Conservation (phyloP, 73 alveolate species). For the Breviolum minutum region DNA sequence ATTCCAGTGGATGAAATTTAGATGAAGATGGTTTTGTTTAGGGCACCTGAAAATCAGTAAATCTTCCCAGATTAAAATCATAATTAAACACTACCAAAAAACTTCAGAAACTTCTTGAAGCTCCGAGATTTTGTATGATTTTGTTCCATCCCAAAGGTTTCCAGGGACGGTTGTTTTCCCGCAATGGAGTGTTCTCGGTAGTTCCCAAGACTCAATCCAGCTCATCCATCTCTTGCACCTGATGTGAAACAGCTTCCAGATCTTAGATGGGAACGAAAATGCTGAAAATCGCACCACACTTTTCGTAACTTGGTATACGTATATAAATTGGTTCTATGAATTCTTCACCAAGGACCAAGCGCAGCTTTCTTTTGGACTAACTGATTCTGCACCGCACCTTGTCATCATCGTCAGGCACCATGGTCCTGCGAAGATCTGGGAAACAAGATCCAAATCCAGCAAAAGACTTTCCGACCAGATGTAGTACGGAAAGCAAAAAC, state of each 20-base stretch:
- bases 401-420: constrained; percentile 41
- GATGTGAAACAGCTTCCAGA: not conserved
- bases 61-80: not conserved
- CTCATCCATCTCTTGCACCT: constrained; percentile 67
- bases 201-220: constrained; percentile 17
- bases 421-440: not conserved
- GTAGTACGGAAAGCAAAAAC: not conserved
- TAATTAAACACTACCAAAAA: not conserved
- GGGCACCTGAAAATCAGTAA: not conserved
- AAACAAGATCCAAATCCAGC: not conserved
- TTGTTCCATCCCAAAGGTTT: too few relatives aligned
- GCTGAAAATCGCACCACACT: too few relatives aligned
- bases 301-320: too few relatives aligned
- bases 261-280: not conserved
- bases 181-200: too few relatives aligned
- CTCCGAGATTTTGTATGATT: not conserved
- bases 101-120: not conserved
- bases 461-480: not conserved
- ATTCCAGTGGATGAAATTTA: too few relatives aligned
- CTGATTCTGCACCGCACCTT: not conserved
- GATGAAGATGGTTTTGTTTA: too few relatives aligned
- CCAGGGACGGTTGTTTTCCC: too few relatives aligned
- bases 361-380: too few relatives aligned
- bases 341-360: too few relatives aligned
- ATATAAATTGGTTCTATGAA: too few relatives aligned